Evolutionary conservation across 345 rosid genomes (phyloP), one percentile per base, ranked within the genome.

Genomic region (Erucastrum elatum): DNA sequence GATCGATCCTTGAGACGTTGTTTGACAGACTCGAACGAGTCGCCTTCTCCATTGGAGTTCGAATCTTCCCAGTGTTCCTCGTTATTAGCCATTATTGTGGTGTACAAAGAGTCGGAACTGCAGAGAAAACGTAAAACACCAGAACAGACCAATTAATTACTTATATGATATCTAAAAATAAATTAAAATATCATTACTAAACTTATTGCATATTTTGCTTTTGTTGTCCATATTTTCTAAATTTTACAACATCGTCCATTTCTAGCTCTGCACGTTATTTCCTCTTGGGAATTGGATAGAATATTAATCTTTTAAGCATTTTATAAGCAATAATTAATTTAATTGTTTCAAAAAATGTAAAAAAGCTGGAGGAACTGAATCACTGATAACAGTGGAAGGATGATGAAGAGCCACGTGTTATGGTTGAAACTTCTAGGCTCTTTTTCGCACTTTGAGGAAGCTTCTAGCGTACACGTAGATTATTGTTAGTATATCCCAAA

Each of bases 1-100:
- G 97, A 83, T 83, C 90, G 89, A 63, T 92, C 94, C 75, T 81
- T 87, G 63, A 94, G 39, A 35, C 90, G 72, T 76, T 82, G 81
- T 49, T 81, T 86, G 53, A 82, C 87, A 34, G 64, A 68, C 1
- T 64, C 83, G 35, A 74, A 67, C 0, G 93, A 80, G 79, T 87
- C 21, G 21, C 21, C 88, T 41, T 79, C 44, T 26, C 81, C 81
- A 73, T 81, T 81, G 0, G 64, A 74, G 10, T 75, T 62, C 3
- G 70, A 49, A 49, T 87, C 92, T 63, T 88, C 93, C 31, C 33
- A 61, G 21, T 65, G 55, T 61, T 86, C 94, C 25, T 86, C 89
- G 80, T 71, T 53, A 79, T 37, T 77, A 21, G 86, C 78, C 95
- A 89, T 91, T 80, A 11, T 21, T 21, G 21, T 21, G 21, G 21